Percentiles rank a stretch among this genome's conserved stretches.
Evolutionary conservation across 1,284 basidiomycete species (phyloP).

Genomic region (Moesziomyces parantarcticus): DNA sequence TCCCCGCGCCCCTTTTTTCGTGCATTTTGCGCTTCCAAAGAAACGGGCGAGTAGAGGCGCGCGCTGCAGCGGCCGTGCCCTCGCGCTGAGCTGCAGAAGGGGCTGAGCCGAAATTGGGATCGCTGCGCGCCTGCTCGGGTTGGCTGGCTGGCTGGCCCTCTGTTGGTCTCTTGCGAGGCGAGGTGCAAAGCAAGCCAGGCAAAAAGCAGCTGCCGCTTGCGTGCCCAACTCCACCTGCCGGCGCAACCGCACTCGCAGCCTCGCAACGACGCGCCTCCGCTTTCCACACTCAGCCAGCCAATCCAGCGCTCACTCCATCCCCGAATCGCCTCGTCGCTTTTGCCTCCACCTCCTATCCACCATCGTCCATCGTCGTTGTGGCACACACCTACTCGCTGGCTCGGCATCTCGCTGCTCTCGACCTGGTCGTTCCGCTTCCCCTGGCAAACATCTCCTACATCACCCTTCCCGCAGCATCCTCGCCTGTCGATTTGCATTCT

Average conservation of each 20-base stretch:
- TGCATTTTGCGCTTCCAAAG: not conserved
- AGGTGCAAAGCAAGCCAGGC: too few species aligned
- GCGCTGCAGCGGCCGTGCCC: not conserved
- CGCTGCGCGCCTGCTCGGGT: not conserved
- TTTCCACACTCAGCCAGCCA: not conserved
- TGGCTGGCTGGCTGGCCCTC: too few species aligned
- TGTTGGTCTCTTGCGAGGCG: too few species aligned
- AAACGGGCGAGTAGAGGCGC: not conserved
- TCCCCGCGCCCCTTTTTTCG: constrained; percentile 1
- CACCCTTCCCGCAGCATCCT: too few species aligned
- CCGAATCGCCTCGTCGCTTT: not conserved
- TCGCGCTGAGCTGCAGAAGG: not conserved
- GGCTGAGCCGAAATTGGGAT: not conserved
- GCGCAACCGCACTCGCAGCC: not conserved
- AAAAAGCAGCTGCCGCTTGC: not conserved
- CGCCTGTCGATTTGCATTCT: too few species aligned
- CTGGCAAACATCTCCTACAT: too few species aligned
- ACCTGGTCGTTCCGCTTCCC: too few species aligned
- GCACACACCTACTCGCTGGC: not conserved
- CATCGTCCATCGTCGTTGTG: not conserved
- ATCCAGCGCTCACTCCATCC: not conserved
- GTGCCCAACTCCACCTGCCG: not conserved
- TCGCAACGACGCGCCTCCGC: not conserved
- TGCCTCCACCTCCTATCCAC: not conserved
- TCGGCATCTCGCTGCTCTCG: too few species aligned